Base-by-base conservation (phyloP, 1,284 basidiomycete genomes). In the Sanghuangporus weigelae region DNA sequence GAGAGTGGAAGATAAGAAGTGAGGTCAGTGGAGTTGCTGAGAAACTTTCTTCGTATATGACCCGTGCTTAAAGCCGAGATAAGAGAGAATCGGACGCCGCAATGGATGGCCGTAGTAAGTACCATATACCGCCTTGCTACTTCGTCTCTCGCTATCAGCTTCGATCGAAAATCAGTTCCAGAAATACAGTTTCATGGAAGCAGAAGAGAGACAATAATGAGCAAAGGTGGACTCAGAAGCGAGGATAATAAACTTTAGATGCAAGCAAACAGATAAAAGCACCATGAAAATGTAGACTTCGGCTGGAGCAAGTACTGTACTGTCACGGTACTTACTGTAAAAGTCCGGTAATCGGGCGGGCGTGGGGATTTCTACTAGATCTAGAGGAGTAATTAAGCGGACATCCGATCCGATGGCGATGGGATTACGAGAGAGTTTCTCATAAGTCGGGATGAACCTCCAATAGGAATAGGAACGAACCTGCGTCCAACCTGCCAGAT, bases 1-100 rank as follows among this genome's bases (percentile, higher is more conserved):
- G 56, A 48, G 39, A 42, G 62, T 48, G 51, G 36, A 56, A 59
- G 51, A 49, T 48, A 46, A 51, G 51, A 48, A 54, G 59, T 42
- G 61, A 38, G 26, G 7, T 16, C 19, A 48, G 57, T 31, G 56
- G 54, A 16, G 55, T 39, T 23, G 61, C n/a, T 62, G 55, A 49
- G 44, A 57, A 44, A 31, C 10, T 38, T 38, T 46, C 16, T 1
- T 36, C 55, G 54, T 46, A 42, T 35, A 23, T 46, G 39, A 31
- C 36, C 48, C 39, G 56, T 21, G 50, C 57, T 58, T 59, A 54
- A 42, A 16, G 14, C 31, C 48, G 55, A 59, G 51, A 51, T 60
- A 51, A 60, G 49, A 40, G 44, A 58, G 38, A 38, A 55, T 16
- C 50, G 35, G 19, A 60, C 26, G 42, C 53, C 31, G 38, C 46